phyloP scores from a whole-genome alignment of 106 monocot genomes.

The Acorus gramineus region DNA sequence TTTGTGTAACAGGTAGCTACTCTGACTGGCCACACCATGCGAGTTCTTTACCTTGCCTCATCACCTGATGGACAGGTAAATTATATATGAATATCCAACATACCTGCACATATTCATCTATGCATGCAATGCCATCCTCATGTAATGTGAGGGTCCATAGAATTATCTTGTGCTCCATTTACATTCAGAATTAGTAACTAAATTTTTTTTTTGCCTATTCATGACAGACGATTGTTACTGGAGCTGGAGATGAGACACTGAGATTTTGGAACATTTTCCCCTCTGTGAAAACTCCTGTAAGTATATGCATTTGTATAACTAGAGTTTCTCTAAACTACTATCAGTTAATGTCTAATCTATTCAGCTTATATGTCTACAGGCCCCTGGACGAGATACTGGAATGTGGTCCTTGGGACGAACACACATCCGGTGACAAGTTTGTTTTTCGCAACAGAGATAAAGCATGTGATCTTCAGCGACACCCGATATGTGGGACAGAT shows the following conservation, averaged over 20 bases:
- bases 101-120: neutral
- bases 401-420: conserved; percentile 54
- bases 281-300: conserved; percentile 56
- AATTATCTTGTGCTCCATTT: too few species aligned
- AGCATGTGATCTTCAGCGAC: too few species aligned
- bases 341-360: neutral
- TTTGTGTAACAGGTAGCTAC: conserved; percentile 54
- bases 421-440: conserved; percentile 35
- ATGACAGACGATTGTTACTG: conserved; percentile 79
- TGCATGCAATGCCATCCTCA: neutral
- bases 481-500: too few species aligned
- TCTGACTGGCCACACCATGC: conserved; percentile 78
- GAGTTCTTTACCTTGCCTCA: conserved; percentile 77
- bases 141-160: too few species aligned
- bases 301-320: neutral
- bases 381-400: conserved; percentile 38
- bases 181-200: too few species aligned
- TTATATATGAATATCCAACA: neutral
- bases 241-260: conserved; percentile 92
- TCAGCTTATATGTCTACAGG: conserved; percentile 14
- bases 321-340: neutral
- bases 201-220: too few species aligned
- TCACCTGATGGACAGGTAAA: conserved; percentile 87
- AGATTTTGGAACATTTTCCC: conserved; percentile 97
- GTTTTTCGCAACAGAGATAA: neutral